Percentiles rank a stretch among this genome's conserved stretches.
phyloP scores from a whole-genome alignment of 441 rosid genomes.

The Breynia disticha region DNA sequence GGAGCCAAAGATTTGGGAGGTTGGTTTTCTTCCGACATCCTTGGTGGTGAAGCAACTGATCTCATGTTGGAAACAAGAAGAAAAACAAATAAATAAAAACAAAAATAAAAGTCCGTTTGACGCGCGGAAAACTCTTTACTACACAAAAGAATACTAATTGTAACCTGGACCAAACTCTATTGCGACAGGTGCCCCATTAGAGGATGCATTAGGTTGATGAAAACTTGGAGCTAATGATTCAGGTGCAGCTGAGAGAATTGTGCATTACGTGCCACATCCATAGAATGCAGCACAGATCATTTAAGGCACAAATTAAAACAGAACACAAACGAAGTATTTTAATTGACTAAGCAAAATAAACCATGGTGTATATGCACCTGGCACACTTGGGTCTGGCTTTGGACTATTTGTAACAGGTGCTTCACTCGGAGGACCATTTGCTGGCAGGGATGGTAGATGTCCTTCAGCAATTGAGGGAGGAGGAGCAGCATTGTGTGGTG shows the following conservation, averaged over 20 bases:
- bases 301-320: too few species aligned
- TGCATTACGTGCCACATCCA: too few species aligned
- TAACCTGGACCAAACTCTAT: constrained; percentile 29
- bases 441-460: constrained; percentile 13
- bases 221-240: constrained; percentile 1
- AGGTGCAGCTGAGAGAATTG: neutral
- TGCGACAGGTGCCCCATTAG: constrained; percentile 15
- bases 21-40: neutral
- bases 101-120: neutral
- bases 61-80: neutral
- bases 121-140: too few species aligned
- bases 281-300: too few species aligned
- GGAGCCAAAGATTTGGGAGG: neutral
- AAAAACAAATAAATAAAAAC: neutral
- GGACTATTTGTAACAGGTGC: constrained; percentile 29
- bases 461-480: constrained; percentile 16
- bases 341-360: constrained; percentile 18
- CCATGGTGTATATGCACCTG: constrained; percentile 21
- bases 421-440: constrained; percentile 24
- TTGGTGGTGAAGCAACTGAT: neutral
- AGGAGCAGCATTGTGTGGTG: constrained; percentile 19
- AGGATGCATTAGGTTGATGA: constrained; percentile 21
- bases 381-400: constrained; percentile 30
- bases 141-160: constrained; percentile 4
- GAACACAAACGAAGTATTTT: neutral